Conservation (phyloP, 2,329 filamentous ascomycete species). For the Fusarium albidum region DNA sequence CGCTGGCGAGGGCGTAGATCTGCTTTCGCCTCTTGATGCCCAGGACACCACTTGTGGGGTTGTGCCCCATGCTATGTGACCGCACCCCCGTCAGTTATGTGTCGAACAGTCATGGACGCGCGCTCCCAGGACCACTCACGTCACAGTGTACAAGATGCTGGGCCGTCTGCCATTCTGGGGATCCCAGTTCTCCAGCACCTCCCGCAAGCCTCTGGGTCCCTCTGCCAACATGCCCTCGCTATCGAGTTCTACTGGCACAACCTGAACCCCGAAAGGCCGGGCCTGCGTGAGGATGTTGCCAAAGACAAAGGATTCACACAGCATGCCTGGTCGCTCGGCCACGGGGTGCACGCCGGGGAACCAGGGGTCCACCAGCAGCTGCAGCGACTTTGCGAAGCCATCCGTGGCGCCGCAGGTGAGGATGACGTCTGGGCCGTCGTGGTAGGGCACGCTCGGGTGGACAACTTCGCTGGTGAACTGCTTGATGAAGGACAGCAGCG, state of each 20-base stretch:
- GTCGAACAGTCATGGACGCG: neutral
- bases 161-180: slow-evolving; percentile 75
- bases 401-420: slow-evolving; percentile 86
- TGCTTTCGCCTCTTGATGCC: slow-evolving; percentile 77
- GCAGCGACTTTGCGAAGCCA: slow-evolving; percentile 80
- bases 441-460: slow-evolving; percentile 84
- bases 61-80: slow-evolving; percentile 68
- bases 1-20: slow-evolving; percentile 80
- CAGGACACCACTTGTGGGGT: slow-evolving; percentile 82
- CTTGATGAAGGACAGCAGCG: slow-evolving; percentile 78
- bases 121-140: slow-evolving; percentile 61
- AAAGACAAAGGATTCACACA: slow-evolving; percentile 85
- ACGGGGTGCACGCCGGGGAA: slow-evolving; percentile 71
- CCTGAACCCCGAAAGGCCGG: slow-evolving; percentile 73
- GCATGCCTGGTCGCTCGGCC: slow-evolving; percentile 74
- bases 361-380: slow-evolving; percentile 81
- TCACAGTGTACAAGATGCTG: slow-evolving; percentile 89
- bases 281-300: slow-evolving; percentile 76
- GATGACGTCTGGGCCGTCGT: slow-evolving; percentile 77
- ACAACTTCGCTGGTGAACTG: slow-evolving; percentile 80
- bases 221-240: slow-evolving; percentile 78
- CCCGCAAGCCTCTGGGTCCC: slow-evolving; percentile 76
- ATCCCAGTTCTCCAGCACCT: slow-evolving; percentile 87
- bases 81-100: neutral
- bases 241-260: slow-evolving; percentile 79